Evolutionary conservation across 805 yeast species (phyloP).

Genomic region (Gaillardinia entomophila): DNA sequence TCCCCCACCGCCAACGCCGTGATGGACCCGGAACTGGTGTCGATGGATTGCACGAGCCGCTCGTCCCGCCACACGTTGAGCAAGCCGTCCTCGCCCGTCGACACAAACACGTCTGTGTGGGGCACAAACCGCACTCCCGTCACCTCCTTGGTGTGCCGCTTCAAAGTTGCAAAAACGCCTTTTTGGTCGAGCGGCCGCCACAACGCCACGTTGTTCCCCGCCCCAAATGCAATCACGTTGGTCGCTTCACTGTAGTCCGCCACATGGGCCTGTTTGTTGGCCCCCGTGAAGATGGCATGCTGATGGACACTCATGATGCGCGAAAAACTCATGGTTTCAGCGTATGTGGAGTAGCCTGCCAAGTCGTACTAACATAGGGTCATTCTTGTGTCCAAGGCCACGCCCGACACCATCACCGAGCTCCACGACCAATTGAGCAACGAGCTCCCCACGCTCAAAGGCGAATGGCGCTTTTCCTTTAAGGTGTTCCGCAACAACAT

Average conservation of each 20-base stretch:
- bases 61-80: slow-evolving; percentile 54
- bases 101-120: slow-evolving; percentile 39
- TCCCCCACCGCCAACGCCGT: slow-evolving; percentile 45
- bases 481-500: slow-evolving; percentile 64
- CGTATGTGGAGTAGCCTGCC: slow-evolving; percentile 4
- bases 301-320: slow-evolving; percentile 6
- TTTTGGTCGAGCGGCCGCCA: slow-evolving; percentile 53
- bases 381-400: slow-evolving; percentile 31
- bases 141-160: slow-evolving; percentile 56
- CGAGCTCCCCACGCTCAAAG: slow-evolving; percentile 55
- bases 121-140: slow-evolving; percentile 58
- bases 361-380: slow-evolving; percentile 24
- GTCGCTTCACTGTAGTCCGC: slow-evolving; percentile 42
- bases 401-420: slow-evolving; percentile 57
- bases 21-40: slow-evolving; percentile 45
- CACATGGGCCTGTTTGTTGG: slow-evolving; percentile 59
- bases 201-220: slow-evolving; percentile 58
- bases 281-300: slow-evolving; percentile 67
- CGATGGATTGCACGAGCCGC: slow-evolving; percentile 20
- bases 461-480: slow-evolving; percentile 64
- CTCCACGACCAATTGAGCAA: slow-evolving; percentile 69
- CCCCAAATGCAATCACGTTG: slow-evolving; percentile 63
- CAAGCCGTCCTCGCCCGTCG: slow-evolving; percentile 63
- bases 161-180: slow-evolving; percentile 53
- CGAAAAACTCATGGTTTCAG: slow-evolving; percentile 5